Base-by-base conservation (phyloP, 2,329 filamentous ascomycete species). In the Colletotrichum euphorbiae region DNA sequence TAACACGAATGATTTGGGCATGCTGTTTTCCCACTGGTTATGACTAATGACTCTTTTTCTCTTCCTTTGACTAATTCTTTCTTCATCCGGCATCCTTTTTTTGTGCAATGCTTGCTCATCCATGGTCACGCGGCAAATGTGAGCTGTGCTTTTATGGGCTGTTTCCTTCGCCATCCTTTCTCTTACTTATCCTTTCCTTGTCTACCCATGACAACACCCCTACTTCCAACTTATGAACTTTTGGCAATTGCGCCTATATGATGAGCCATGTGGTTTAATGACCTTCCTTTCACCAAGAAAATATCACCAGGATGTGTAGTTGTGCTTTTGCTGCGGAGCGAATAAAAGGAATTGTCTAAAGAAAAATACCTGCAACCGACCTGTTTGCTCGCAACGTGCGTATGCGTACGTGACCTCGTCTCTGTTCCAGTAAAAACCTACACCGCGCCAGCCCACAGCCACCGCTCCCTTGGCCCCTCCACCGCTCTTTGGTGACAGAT, bases 1-100 rank as follows among this genome's bases (percentile, higher is more conserved):
- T 84, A 72, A 75, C 36, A 46, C 54, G 36, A 66, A 70, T 69
- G 70, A 64, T 51, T 43, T 40, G 56, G 24, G 28, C 6, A n/a
- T 8, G 19, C 21, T 15, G 48, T 11, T 31, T 36, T 28, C 21
- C 46, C 21, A 31, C 24, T 58, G 43, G 19, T 56, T n/a, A 62
- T 33, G 55, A 68, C 31, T 65, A 33, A 70, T 61, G 58, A 69
- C 65, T 38, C 31, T 50, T 36, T 28, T 38, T 40, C 40, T 59
- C 48, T n/a, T 51, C 48, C 48, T 38, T 38, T 60, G 31, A 60
- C 62, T 24, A 31, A 48, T 31, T 33, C 43, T 43, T 59, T 40
- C 38, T 56, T 52, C 24, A 62, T 45, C 55, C 57, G 24, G 56
- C 62, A 33, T 56, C 21, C 38, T 42, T 62, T 13, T 36, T 19